These are phyloP conservation scores for Saccharomycopsis sp. DNA, from an alignment of 805 yeast species.

Conservation along the genomic window DNA sequence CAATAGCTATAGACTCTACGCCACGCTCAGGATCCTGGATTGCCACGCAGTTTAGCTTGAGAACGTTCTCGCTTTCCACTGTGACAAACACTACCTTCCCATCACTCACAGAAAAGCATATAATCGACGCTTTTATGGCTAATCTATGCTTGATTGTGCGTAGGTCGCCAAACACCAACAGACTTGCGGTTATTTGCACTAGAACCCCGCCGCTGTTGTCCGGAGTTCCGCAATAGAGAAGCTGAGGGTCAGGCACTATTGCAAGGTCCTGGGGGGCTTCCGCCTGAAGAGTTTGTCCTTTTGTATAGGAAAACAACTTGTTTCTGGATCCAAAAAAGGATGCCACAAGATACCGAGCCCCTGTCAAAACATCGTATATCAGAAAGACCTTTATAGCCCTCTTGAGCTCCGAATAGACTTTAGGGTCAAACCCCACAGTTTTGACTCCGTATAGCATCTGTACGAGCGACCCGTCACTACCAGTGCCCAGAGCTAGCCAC, in stretches of 20 bases:
- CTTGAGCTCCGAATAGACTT: conserved; percentile 1
- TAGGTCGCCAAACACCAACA: conserved; percentile 1
- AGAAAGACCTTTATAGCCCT: conserved; percentile 7
- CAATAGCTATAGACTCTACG: background rate
- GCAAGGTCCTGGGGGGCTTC: background rate
- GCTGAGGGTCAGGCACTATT: background rate
- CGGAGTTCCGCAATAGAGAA: background rate
- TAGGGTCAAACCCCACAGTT: too few relatives aligned
- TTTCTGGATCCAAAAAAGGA: background rate
- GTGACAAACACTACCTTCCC: background rate
- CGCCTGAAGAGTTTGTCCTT: background rate
- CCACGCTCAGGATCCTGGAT: background rate
- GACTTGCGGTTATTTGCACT: background rate
- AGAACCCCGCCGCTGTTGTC: background rate
- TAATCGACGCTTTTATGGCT: background rate
- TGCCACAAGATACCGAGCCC: background rate
- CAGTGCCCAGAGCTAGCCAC: conserved; percentile 15
- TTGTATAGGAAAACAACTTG: too few relatives aligned
- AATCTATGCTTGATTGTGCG: background rate
- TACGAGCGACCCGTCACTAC: conserved; percentile 2
- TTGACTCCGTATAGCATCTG: conserved; percentile 10
- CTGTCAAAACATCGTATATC: background rate
- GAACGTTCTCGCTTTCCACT: background rate
- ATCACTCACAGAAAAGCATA: background rate
- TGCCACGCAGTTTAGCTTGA: background rate